Conservation (phyloP, 2,329 filamentous ascomycete species). For the Aureobasidium subglaciale region DNA sequence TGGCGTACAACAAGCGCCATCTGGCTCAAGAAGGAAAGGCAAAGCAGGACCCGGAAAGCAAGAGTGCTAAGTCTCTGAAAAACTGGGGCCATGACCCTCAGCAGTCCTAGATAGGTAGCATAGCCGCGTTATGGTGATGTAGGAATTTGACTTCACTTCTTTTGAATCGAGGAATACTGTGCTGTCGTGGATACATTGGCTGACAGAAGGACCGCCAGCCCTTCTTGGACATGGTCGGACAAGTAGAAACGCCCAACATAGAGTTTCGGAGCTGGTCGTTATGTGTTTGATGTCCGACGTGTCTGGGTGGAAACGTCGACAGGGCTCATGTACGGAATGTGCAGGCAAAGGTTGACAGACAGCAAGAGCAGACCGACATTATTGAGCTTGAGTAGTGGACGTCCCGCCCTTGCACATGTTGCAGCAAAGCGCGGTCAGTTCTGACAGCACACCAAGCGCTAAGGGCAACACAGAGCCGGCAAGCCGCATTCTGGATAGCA, state of each 20-base stretch:
- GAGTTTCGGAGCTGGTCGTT: not conserved
- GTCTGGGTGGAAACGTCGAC: not conserved
- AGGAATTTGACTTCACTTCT: too few relatives aligned
- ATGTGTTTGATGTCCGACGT: not conserved
- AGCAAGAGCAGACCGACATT: not conserved
- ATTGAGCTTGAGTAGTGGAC: not conserved
- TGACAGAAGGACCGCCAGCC: too few relatives aligned
- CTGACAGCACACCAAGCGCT: not conserved
- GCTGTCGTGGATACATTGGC: not conserved
- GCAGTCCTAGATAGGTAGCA: conserved; percentile 20
- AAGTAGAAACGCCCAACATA: not conserved
- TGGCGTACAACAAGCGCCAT: conserved; percentile 60
- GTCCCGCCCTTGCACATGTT: not conserved
- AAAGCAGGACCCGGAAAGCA: conserved; percentile 50
- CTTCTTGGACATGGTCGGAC: too few relatives aligned
- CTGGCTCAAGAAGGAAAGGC: conserved; percentile 56
- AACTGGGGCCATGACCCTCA: conserved; percentile 46
- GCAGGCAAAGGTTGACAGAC: not conserved
- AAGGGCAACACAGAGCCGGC: not conserved
- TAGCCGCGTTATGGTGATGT: too few relatives aligned
- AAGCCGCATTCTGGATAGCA: not conserved
- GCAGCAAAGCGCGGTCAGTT: not conserved
- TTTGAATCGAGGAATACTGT: not conserved
- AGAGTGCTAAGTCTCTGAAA: conserved; percentile 53
- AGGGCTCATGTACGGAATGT: not conserved